A percentile compares a stretch with the other conserved stretches of the same genome.
phyloP scores from a whole-genome alignment of 768 basidiomycete species.

The Neoboletus magnificus region DNA sequence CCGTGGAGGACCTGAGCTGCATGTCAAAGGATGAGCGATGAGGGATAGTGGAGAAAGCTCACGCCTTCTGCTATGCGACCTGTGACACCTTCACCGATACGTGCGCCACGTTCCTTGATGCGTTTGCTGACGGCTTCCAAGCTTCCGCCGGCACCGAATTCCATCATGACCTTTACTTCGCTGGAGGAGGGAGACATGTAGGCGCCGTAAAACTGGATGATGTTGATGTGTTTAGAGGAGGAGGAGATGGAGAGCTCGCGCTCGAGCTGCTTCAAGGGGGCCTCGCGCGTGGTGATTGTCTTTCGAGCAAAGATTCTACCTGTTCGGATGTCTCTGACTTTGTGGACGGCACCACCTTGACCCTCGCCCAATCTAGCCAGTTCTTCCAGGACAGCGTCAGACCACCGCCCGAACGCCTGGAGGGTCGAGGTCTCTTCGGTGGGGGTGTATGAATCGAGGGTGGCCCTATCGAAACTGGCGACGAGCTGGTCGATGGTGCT shows the following conservation, averaged over 20 bases:
- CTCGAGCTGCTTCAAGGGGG: conserved; percentile 87
- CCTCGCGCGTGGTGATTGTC: conserved; percentile 87
- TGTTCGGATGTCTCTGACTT: conserved; percentile 81
- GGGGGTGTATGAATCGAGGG: conserved; percentile 33
- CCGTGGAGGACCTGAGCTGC: conserved; percentile 73
- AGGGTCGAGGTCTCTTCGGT: conserved; percentile 34
- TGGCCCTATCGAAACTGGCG: conserved; percentile 28
- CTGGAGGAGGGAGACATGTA: conserved; percentile 84
- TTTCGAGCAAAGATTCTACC: conserved; percentile 88
- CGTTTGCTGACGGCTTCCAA: conserved; percentile 86
- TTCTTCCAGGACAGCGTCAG: conserved; percentile 74
- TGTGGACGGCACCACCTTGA: conserved; percentile 94
- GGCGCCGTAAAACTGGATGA: conserved; percentile 89
- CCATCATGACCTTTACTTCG: conserved; percentile 96
- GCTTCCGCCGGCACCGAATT: conserved; percentile 82
- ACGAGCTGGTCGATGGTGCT: conserved; percentile 38
- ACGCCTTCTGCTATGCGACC: conserved; percentile 94
- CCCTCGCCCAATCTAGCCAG: conserved; percentile 85
- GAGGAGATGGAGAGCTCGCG: conserved; percentile 91
- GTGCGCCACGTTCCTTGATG: conserved; percentile 71
- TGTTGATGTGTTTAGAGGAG: conserved; percentile 78
- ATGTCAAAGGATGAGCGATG: conserved; percentile 5
- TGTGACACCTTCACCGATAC: conserved; percentile 84
- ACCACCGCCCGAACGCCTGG: conserved; percentile 42
- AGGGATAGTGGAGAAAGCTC: conserved; percentile 27